Conservation (phyloP, 805 yeast species). For the Sugiyamaella lignohabitans region DNA sequence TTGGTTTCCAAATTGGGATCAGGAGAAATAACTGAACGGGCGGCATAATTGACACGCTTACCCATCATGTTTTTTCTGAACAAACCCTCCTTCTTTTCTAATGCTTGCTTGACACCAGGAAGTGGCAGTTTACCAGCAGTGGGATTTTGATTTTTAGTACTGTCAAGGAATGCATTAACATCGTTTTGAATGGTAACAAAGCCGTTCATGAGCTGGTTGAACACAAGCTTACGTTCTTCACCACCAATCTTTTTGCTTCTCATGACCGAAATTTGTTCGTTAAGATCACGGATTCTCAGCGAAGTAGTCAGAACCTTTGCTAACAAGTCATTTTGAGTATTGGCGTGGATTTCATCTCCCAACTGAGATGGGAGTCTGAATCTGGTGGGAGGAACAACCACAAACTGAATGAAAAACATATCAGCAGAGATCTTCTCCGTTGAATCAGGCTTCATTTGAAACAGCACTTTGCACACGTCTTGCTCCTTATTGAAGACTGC, state of each 20-base stretch:
- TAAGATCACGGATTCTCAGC: conserved; percentile 77
- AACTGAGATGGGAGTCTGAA: conserved; percentile 94
- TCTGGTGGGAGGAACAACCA: conserved; percentile 94
- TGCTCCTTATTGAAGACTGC: conserved; percentile 72
- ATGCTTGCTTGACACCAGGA: conserved; percentile 96
- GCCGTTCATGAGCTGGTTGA: conserved; percentile 89
- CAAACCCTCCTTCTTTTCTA: conserved; percentile 97
- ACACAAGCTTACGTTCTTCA: conserved; percentile 63
- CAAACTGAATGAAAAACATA: conserved; percentile 79
- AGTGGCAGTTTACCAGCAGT: conserved; percentile 63
- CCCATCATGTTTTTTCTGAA: conserved; percentile 99
- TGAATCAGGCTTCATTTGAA: conserved; percentile 70
- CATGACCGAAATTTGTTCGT: conserved; percentile 66
- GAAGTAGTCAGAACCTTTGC: conserved; percentile 75
- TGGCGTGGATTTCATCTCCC: conserved; percentile 95
- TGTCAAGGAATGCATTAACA: conserved; percentile 88
- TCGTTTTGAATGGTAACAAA: conserved; percentile 94
- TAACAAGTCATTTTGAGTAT: conserved; percentile 82
- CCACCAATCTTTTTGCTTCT: conserved; percentile 55
- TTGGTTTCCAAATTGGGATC: conserved; percentile 98
- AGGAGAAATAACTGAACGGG: conserved; percentile 97
- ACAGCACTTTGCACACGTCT: conserved; percentile 58
- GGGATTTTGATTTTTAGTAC: conserved; percentile 76
- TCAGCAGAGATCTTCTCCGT: conserved; percentile 54
- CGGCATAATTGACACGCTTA: conserved; percentile 97